phyloP scores from a whole-genome alignment of 1,284 basidiomycete genomes.

The Puccinia horiana region DNA sequence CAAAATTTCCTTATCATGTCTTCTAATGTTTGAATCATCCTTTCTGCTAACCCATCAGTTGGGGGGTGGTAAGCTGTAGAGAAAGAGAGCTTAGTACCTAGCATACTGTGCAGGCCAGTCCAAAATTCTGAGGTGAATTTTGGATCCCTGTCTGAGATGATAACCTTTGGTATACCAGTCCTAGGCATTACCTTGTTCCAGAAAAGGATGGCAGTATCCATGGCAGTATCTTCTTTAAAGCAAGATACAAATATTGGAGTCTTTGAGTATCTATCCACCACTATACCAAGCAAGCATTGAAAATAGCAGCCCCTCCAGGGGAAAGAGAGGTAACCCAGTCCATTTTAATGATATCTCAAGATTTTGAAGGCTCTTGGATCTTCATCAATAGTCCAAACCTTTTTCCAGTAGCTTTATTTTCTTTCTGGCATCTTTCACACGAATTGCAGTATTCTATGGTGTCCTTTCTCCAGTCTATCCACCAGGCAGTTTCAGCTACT shows the following conservation, averaged over 20 bases:
- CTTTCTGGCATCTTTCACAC: slow-evolving; percentile 3
- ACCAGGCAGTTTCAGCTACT: slow-evolving; percentile 7
- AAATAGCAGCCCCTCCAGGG: not conserved
- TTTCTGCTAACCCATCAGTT: slow-evolving; percentile 2
- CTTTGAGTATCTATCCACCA: slow-evolving; percentile 13
- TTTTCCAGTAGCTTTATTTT: slow-evolving; percentile 3
- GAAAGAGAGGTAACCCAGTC: not conserved
- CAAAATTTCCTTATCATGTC: slow-evolving; percentile 11
- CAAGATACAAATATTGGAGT: slow-evolving; percentile 8
- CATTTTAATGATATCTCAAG: too few relatives aligned
- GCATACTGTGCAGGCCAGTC: not conserved
- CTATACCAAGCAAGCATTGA: not conserved
- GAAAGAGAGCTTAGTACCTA: too few relatives aligned
- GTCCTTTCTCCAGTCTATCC: not conserved
- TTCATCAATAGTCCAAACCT: too few relatives aligned
- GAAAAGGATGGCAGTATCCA: slow-evolving; percentile 5
- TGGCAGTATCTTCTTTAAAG: slow-evolving; percentile 11
- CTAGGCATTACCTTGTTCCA: slow-evolving; percentile 17
- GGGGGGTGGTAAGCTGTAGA: not conserved
- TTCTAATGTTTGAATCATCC: slow-evolving; percentile 15
- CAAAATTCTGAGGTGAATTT: too few relatives aligned
- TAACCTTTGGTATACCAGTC: not conserved
- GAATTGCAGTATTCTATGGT: not conserved
- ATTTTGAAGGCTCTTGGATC: too few relatives aligned
- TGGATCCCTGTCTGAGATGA: too few relatives aligned